Evolutionary conservation across 2,329 filamentous ascomycete species (phyloP).

Genomic region (Xenosphaeropsis pyriputrescens): DNA sequence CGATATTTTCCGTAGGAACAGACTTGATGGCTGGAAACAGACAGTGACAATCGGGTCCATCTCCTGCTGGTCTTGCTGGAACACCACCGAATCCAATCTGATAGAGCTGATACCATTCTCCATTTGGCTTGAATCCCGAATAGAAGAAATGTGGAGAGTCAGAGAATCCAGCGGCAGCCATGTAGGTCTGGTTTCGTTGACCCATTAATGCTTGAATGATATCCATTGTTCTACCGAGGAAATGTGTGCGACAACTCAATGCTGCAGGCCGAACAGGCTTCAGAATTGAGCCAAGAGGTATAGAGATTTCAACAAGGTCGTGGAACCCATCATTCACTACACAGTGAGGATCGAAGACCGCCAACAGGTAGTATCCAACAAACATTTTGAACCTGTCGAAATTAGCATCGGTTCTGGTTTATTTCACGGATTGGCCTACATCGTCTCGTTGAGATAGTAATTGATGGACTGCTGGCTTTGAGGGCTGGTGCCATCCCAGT

Average conservation of each 20-base stretch:
- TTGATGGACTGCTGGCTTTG: slow-evolving; percentile 31
- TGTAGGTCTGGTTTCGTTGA: slow-evolving; percentile 27
- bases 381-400: slow-evolving; percentile 36
- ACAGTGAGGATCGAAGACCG: slow-evolving; percentile 29
- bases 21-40: slow-evolving; percentile 34
- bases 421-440: too few relatives aligned
- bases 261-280: slow-evolving; percentile 30
- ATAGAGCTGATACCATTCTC: slow-evolving; percentile 32
- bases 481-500: slow-evolving; percentile 31
- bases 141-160: slow-evolving; percentile 35
- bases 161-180: slow-evolving; percentile 32
- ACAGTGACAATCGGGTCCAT: slow-evolving; percentile 33
- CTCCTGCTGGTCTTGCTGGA: slow-evolving; percentile 28
- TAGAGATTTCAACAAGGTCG: slow-evolving; percentile 29
- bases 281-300: slow-evolving; percentile 28
- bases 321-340: slow-evolving; percentile 36
- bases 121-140: slow-evolving; percentile 29
- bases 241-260: slow-evolving; percentile 29
- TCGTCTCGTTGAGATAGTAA: slow-evolving; percentile 21
- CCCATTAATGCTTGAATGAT: slow-evolving; percentile 33
- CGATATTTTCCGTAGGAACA: slow-evolving; percentile 31
- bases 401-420: slow-evolving; percentile 8
- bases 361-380: slow-evolving; percentile 31
- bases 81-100: slow-evolving; percentile 35
- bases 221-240: slow-evolving; percentile 30